These are phyloP conservation scores for Hygrophila difformis DNA, from an alignment of 257 asterid species.

Conservation along the genomic window DNA sequence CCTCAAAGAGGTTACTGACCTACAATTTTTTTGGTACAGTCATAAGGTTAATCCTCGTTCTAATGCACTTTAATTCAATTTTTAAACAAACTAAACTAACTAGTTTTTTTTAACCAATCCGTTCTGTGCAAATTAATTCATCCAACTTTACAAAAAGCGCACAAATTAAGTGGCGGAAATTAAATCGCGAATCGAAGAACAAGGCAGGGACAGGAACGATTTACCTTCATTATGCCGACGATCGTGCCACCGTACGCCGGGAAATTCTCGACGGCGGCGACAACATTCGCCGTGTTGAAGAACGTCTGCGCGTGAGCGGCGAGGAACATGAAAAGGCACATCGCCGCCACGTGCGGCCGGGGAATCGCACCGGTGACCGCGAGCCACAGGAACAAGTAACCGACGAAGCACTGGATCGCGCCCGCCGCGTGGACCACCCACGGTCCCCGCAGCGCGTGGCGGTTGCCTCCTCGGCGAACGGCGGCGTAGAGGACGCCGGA, in stretches of 20 bases:
- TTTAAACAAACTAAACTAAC: no score
- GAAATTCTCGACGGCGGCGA: slow-evolving; percentile 74
- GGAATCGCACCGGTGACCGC: slow-evolving; percentile 59
- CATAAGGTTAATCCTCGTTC: no score
- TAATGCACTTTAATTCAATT: no score
- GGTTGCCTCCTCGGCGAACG: slow-evolving; percentile 16
- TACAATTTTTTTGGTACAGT: no score
- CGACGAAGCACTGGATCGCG: slow-evolving; percentile 69
- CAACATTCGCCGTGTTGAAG: slow-evolving; percentile 82
- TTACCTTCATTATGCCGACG: slow-evolving; percentile 94
- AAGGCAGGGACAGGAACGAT: neutral
- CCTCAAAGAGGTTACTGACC: no score
- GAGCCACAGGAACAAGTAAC: slow-evolving; percentile 80
- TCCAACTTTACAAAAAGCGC: no score
- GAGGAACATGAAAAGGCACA: slow-evolving; percentile 75
- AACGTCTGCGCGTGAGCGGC: slow-evolving; percentile 95
- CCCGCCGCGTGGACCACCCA: slow-evolving; percentile 79
- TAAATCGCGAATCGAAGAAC: neutral
- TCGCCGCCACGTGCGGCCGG: slow-evolving; percentile 41
- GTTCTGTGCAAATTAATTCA: no score
- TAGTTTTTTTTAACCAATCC: no score
- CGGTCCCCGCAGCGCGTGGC: slow-evolving; percentile 37
- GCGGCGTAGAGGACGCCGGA: slow-evolving; percentile 77
- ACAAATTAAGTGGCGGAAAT: neutral
- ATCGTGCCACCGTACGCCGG: slow-evolving; percentile 71